These are phyloP conservation scores for Adansonia rubrostipa DNA, from an alignment of 441 rosid genomes.

Conservation along the genomic window DNA sequence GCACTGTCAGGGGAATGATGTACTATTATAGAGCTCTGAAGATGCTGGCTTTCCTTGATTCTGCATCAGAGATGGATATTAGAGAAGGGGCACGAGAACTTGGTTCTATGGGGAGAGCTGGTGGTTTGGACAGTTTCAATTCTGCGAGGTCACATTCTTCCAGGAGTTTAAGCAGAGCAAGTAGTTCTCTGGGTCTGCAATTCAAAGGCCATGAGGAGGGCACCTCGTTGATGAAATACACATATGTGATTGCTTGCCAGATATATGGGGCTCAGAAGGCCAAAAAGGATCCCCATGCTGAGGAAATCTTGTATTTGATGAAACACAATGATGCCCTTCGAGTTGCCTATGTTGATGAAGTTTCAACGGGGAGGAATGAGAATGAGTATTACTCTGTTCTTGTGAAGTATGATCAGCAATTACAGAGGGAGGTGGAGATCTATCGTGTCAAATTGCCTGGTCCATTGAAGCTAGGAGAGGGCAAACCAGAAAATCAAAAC, in stretches of 20 bases:
- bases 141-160: slow-evolving; percentile 54
- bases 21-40: slow-evolving; percentile 73
- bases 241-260: slow-evolving; percentile 78
- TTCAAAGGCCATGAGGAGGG: slow-evolving; percentile 73
- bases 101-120: slow-evolving; percentile 60
- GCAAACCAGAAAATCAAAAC: slow-evolving; percentile 81
- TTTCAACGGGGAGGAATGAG: slow-evolving; percentile 52
- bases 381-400: slow-evolving; percentile 65
- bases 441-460: slow-evolving; percentile 79
- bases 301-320: slow-evolving; percentile 63
- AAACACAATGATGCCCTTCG: slow-evolving; percentile 70
- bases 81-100: slow-evolving; percentile 62
- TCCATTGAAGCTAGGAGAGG: slow-evolving; percentile 77
- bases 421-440: slow-evolving; percentile 68
- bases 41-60: slow-evolving; percentile 77
- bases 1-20: slow-evolving; percentile 86
- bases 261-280: slow-evolving; percentile 77
- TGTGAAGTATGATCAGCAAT: slow-evolving; percentile 61
- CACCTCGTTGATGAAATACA: slow-evolving; percentile 67
- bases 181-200: slow-evolving; percentile 52
- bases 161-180: slow-evolving; percentile 48
- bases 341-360: slow-evolving; percentile 79
- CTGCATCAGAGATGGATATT: slow-evolving; percentile 73
- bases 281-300: slow-evolving; percentile 69
- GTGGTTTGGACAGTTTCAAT: slow-evolving; percentile 42